These are phyloP conservation scores for Fusarium hainanense DNA, from an alignment of 2,329 filamentous ascomycete species.

Conservation along the genomic window DNA sequence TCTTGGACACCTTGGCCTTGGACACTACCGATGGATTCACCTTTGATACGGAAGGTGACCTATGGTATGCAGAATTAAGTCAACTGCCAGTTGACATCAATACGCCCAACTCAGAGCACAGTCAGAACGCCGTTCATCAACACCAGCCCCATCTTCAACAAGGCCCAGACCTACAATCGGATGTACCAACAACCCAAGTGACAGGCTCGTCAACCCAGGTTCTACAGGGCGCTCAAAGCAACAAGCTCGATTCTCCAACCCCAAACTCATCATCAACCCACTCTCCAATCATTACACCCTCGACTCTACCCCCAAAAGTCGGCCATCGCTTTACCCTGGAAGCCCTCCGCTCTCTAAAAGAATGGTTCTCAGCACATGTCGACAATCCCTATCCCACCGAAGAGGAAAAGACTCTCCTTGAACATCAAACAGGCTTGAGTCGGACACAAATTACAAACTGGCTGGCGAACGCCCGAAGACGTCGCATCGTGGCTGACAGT, in stretches of 20 bases:
- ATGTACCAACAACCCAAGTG: neutral
- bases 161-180: neutral
- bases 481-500: slow-evolving; percentile 69
- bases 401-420: slow-evolving; percentile 79
- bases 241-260: neutral
- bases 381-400: slow-evolving; percentile 86
- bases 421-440: slow-evolving; percentile 78
- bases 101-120: neutral
- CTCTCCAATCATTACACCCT: neutral
- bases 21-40: neutral
- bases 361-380: slow-evolving; percentile 80
- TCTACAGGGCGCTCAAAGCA: neutral
- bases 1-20: neutral
- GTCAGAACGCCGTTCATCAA: neutral
- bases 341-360: slow-evolving; percentile 67
- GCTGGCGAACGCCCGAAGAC: slow-evolving; percentile 84
- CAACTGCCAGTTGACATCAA: neutral
- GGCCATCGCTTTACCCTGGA: slow-evolving; percentile 31
- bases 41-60: neutral
- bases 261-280: neutral
- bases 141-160: neutral
- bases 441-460: slow-evolving; percentile 86
- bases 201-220: neutral
- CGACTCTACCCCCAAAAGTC: slow-evolving; percentile 18
- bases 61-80: neutral